A percentile compares a stretch with the other conserved stretches of the same genome.
Conservation (phyloP, 1,284 basidiomycete genomes). For the Naganishia cerealis region DNA sequence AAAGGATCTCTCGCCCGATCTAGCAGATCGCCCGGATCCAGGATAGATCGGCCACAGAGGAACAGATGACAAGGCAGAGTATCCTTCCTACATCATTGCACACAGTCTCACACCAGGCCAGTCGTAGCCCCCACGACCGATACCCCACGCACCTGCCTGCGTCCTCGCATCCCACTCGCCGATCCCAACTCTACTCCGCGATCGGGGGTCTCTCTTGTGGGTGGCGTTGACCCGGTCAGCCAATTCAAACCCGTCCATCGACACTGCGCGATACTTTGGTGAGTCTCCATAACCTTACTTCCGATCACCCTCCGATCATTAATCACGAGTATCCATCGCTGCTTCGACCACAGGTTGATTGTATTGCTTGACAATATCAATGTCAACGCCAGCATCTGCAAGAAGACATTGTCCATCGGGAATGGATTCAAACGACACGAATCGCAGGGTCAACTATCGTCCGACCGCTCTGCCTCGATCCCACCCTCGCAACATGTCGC, state of each 20-base stretch:
- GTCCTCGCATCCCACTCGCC: not conserved
- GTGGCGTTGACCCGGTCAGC: slow-evolving; percentile 1
- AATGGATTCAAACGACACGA: slow-evolving; percentile 26
- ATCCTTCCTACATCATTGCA: not conserved
- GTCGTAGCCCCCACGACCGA: not conserved
- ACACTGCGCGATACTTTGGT: not conserved
- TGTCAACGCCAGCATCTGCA: slow-evolving; percentile 2
- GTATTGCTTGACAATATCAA: not conserved
- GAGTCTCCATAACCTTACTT: not conserved
- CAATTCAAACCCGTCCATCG: not conserved
- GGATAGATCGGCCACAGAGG: not conserved
- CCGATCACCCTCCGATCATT: not conserved
- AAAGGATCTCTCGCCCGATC: slow-evolving; percentile 5
- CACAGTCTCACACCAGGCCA: not conserved
- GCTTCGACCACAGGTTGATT: not conserved
- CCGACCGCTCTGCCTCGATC: slow-evolving; percentile 30
- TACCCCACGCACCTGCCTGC: not conserved
- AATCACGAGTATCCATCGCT: not conserved
- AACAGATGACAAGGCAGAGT: not conserved
- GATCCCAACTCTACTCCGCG: slow-evolving; percentile 1
- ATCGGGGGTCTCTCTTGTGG: slow-evolving; percentile 2
- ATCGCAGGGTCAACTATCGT: slow-evolving; percentile 31
- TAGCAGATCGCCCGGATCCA: not conserved
- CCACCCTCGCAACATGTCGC: slow-evolving; percentile 27
- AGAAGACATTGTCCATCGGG: slow-evolving; percentile 23